Evolutionary conservation across 2,329 filamentous ascomycete species (phyloP).

Genomic region (Immersiporthe knoxdaviesiana): DNA sequence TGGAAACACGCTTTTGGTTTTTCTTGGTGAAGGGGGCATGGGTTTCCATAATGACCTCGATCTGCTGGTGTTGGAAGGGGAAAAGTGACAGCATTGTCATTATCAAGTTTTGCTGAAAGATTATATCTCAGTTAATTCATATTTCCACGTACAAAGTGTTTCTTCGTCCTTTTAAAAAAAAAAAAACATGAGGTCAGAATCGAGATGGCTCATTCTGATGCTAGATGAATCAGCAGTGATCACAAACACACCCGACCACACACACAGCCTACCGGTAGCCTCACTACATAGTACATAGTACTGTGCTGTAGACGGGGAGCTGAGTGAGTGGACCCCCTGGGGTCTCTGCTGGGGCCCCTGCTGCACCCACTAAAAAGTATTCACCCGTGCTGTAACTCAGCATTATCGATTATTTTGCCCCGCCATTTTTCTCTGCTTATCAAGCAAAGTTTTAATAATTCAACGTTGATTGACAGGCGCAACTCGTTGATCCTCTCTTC

Average conservation of each 20-base stretch:
- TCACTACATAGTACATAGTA: background rate
- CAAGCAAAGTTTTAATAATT: constrained; percentile 31
- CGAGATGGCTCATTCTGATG: constrained; percentile 13
- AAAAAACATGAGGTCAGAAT: background rate
- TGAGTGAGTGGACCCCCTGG: too few species aligned
- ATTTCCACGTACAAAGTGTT: background rate
- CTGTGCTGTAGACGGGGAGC: background rate
- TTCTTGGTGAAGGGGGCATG: too few species aligned
- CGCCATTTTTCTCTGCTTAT: constrained; percentile 26
- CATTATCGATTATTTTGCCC: constrained; percentile 24
- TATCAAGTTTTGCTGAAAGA: background rate
- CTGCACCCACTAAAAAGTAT: constrained; percentile 12
- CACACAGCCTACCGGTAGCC: background rate
- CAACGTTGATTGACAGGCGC: background rate
- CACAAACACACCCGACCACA: background rate
- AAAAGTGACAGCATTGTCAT: background rate
- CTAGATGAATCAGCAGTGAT: constrained; percentile 1
- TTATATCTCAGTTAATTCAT: background rate
- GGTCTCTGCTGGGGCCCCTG: too few species aligned
- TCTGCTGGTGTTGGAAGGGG: background rate
- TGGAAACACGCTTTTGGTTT: too few species aligned
- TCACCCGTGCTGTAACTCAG: background rate
- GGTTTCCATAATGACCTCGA: too few species aligned
- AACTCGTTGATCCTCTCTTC: background rate
- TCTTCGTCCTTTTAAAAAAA: too few species aligned